phyloP scores from a whole-genome alignment of 169 alveolate genomes.

The Plasmodium fragile region DNA sequence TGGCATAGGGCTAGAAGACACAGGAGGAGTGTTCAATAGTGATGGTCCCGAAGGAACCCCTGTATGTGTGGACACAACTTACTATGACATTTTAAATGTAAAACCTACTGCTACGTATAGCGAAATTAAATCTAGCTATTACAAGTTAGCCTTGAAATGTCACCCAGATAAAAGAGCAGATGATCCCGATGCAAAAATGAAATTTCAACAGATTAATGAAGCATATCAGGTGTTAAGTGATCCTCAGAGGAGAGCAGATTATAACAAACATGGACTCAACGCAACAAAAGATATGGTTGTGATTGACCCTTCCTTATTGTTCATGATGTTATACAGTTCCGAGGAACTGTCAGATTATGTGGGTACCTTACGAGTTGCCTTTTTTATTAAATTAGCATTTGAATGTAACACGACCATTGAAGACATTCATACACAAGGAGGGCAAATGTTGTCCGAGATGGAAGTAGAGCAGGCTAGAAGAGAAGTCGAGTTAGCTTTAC shows the following conservation, averaged over 20 bases:
- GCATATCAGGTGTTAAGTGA: constrained; percentile 84
- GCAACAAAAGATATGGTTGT: constrained; percentile 75
- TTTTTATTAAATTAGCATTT: constrained; percentile 33
- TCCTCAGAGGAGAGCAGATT: constrained; percentile 73
- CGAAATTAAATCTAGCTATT: constrained; percentile 92
- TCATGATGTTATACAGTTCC: constrained; percentile 84
- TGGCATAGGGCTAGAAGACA: background rate
- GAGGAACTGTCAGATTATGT: constrained; percentile 81
- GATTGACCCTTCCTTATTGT: constrained; percentile 78
- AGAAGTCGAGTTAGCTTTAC: constrained; percentile 79
- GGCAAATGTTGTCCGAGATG: constrained; percentile 38
- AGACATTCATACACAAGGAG: constrained; percentile 7
- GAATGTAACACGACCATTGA: constrained; percentile 22
- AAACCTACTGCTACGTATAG: constrained; percentile 86
- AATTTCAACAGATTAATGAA: constrained; percentile 85
- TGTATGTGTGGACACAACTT: constrained; percentile 77
- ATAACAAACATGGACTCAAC: constrained; percentile 77
- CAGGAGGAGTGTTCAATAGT: background rate
- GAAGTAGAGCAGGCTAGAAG: constrained; percentile 80
- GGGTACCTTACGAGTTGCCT: constrained; percentile 81
- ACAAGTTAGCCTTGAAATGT: constrained; percentile 92
- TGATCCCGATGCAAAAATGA: constrained; percentile 80
- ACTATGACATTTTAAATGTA: constrained; percentile 80
- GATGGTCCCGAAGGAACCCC: background rate
- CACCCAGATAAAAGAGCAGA: constrained; percentile 95